Evolutionary conservation across 169 alveolate species (phyloP), one percentile per base, ranked within the genome.

Genomic region (Cryptosporidium xiaoi): DNA sequence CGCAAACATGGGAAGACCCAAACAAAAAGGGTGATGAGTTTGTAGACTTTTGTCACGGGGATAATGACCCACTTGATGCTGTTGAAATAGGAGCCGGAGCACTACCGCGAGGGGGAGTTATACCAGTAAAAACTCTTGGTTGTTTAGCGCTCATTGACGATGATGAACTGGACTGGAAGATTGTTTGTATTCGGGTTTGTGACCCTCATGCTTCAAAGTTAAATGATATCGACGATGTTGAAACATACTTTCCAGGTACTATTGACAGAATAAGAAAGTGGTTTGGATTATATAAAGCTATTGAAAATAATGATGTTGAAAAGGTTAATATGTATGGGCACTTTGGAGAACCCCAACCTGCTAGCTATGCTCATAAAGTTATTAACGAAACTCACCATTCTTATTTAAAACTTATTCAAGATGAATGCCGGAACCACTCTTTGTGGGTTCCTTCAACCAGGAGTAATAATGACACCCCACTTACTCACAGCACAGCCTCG

Each of bases 1-100:
- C 99, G 0, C 96, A 93, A 67, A 96, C 99, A 24, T 96, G 98
- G 98, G 99, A 96, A 82, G 97, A 95, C 34, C 96, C 96, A 24
- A 83, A 91, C 20, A 77, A 53, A n/a, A 77, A 62, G 15, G 87
- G 87, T 24, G 87, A 62, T n/a, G 87, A 77, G 44, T 50, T 50
- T 2, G 82, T 66, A 3, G 89, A 31, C 29, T 64, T 71, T 20
- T 46, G 89, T 48, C 83, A 71, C 50, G 99, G 99, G 10, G 99
- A 96, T 77, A 94, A 95, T 58, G 99, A 96, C 83, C 99, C 99
- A 12, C 83, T 96, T n/a, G 99, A 96, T 69, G 93, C 94, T 13
- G 94, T 95, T 53, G 99, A 96, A 71, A 83, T 95, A 36, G 95
- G 96, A 71, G 82, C 83, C 1, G 92, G 91, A 29, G 93, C 90